phyloP scores from a whole-genome alignment of 164 flowering plant genomes.

The Vitis labrusca region DNA sequence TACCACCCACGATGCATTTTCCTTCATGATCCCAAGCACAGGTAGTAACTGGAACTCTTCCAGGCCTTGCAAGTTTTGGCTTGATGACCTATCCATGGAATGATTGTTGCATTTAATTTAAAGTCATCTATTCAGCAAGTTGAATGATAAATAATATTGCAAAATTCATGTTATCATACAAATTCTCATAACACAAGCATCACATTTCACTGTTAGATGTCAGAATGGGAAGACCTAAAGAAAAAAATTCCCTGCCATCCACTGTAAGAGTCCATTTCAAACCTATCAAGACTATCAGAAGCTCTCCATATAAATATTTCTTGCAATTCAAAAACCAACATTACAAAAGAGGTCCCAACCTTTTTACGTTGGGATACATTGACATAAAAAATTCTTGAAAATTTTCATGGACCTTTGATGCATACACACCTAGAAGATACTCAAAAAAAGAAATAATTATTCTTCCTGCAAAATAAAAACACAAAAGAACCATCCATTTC shows the following conservation, averaged over 20 bases:
- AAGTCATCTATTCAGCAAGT: not conserved
- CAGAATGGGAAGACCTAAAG: not conserved
- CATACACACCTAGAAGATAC: too few species aligned
- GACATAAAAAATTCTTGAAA: too few species aligned
- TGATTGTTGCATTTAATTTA: constrained; percentile 1
- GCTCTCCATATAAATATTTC: not conserved
- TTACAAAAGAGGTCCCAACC: not conserved
- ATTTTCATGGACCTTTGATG: too few species aligned
- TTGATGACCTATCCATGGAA: constrained; percentile 72
- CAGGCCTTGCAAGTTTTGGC: constrained; percentile 94
- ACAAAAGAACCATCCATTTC: too few species aligned
- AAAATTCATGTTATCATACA: not conserved
- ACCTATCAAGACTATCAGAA: not conserved
- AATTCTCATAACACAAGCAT: not conserved
- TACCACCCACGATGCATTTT: constrained; percentile 86
- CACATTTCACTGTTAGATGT: not conserved
- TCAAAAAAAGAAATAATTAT: too few species aligned
- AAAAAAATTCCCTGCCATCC: not conserved
- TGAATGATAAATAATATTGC: not conserved
- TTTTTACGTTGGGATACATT: not conserved
- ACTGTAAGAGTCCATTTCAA: not conserved
- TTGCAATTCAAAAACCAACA: not conserved
- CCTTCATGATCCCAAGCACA: constrained; percentile 95
- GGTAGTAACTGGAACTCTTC: constrained; percentile 91
- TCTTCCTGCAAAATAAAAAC: too few species aligned